These are phyloP conservation scores for Gardenia jasminoides DNA, from an alignment of 257 asterid species.

Conservation along the genomic window DNA sequence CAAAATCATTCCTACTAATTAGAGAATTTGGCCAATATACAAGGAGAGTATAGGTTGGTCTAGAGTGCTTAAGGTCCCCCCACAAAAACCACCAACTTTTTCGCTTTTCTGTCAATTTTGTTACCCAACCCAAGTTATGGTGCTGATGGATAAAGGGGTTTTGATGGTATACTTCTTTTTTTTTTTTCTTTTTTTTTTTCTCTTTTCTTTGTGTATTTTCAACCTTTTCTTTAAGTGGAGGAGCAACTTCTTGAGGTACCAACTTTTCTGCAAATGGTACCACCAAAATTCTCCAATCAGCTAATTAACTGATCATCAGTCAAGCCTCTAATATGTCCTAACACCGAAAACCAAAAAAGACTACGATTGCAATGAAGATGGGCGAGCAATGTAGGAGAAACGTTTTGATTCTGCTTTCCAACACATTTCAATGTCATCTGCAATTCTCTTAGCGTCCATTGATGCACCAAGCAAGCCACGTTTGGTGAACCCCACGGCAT, in stretches of 20 bases:
- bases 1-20: conserved; percentile 23
- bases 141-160: conserved; percentile 14
- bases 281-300: conserved; percentile 9
- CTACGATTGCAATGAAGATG: conserved; percentile 14
- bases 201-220: background rate
- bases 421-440: conserved; percentile 48
- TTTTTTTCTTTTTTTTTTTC: background rate
- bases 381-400: conserved; percentile 22
- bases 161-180: background rate
- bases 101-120: conserved; percentile 13
- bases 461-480: conserved; percentile 98
- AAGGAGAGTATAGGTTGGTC: conserved; percentile 11
- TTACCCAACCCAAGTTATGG: conserved; percentile 8
- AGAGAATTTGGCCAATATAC: conserved; percentile 24
- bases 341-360: background rate
- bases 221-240: background rate
- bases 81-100: conserved; percentile 7
- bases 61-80: conserved; percentile 23
- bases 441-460: conserved; percentile 84
- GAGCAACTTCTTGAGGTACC: conserved; percentile 15
- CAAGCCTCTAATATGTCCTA: conserved; percentile 6
- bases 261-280: conserved; percentile 4
- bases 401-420: conserved; percentile 37
- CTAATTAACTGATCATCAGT: background rate
- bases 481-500: conserved; percentile 95